Conservation (phyloP, 139 green algal species). For the Pseudopediastrum boryanum region DNA sequence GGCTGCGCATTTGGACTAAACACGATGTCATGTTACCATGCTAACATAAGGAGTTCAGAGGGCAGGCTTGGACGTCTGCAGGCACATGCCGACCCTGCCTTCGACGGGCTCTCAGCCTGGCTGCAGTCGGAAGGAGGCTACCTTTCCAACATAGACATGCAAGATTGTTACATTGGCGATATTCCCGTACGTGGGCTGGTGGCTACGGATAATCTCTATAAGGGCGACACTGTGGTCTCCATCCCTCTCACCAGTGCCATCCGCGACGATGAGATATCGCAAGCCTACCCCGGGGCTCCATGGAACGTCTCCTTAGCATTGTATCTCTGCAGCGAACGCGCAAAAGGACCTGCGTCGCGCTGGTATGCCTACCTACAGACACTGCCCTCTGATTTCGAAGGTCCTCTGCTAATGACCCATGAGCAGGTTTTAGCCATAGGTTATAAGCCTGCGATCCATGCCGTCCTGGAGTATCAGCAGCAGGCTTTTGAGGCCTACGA, state of each 20-base stretch:
- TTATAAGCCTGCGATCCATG: not conserved
- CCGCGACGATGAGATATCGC: constrained; percentile 1
- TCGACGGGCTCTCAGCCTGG: constrained; percentile 12
- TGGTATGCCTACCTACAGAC: not conserved
- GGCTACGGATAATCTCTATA: not conserved
- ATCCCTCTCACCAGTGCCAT: constrained; percentile 1
- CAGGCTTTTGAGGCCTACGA: not conserved
- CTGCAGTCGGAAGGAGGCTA: not conserved
- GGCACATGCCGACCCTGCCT: too few species aligned
- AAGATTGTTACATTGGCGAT: constrained; percentile 19
- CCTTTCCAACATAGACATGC: not conserved
- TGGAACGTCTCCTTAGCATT: constrained; percentile 35
- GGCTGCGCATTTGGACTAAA: too few species aligned
- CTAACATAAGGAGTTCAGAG: too few species aligned
- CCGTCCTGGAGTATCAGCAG: not conserved
- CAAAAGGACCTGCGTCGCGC: not conserved
- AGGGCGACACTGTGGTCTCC: not conserved
- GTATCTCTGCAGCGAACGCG: constrained; percentile 6
- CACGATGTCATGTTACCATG: too few species aligned
- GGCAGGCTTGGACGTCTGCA: too few species aligned
- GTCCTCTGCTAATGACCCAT: too few species aligned
- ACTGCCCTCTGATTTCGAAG: not conserved
- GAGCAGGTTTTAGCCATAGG: constrained; percentile 7
- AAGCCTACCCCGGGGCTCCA: constrained; percentile 29
- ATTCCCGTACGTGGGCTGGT: constrained; percentile 15